These are phyloP conservation scores for Fusarium sp. DNA, from an alignment of 2,329 filamentous ascomycete species.

Conservation along the genomic window DNA sequence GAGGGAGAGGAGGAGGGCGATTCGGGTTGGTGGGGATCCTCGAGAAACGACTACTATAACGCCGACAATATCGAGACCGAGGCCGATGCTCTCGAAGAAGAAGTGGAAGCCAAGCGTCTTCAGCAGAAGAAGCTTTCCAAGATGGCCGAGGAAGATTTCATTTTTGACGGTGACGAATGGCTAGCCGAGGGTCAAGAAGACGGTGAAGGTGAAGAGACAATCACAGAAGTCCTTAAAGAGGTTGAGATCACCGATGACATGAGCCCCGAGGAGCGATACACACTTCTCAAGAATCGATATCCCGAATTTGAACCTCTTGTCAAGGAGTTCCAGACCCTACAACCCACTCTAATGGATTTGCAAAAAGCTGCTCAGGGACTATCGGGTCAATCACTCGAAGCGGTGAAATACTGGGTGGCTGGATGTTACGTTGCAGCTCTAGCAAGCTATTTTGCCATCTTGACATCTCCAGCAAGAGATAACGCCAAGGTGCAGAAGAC, in stretches of 20 bases:
- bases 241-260: conserved; percentile 85
- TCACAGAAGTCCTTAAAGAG: conserved; percentile 89
- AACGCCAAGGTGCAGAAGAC: conserved; percentile 66
- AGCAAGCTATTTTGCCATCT: conserved; percentile 92
- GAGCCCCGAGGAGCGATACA: conserved; percentile 77
- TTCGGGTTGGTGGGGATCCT: conserved; percentile 85
- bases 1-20: conserved; percentile 69
- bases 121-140: conserved; percentile 91
- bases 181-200: conserved; percentile 66
- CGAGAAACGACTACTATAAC: conserved; percentile 92
- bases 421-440: conserved; percentile 88
- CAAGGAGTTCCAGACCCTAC: conserved; percentile 81
- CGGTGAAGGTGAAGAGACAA: conserved; percentile 68
- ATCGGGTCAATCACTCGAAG: conserved; percentile 65
- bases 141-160: conserved; percentile 93
- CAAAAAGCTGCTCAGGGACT: conserved; percentile 68
- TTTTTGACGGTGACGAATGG: conserved; percentile 93
- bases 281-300: conserved; percentile 83
- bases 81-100: conserved; percentile 85
- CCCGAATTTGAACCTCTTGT: conserved; percentile 92
- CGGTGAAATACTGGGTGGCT: conserved; percentile 82
- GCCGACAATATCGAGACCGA: conserved; percentile 79
- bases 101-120: conserved; percentile 86
- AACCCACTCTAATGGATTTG: conserved; percentile 71
- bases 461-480: conserved; percentile 82